phyloP scores from a whole-genome alignment of 73 alveolate genomes.

The Durusdinium trenchii region DNA sequence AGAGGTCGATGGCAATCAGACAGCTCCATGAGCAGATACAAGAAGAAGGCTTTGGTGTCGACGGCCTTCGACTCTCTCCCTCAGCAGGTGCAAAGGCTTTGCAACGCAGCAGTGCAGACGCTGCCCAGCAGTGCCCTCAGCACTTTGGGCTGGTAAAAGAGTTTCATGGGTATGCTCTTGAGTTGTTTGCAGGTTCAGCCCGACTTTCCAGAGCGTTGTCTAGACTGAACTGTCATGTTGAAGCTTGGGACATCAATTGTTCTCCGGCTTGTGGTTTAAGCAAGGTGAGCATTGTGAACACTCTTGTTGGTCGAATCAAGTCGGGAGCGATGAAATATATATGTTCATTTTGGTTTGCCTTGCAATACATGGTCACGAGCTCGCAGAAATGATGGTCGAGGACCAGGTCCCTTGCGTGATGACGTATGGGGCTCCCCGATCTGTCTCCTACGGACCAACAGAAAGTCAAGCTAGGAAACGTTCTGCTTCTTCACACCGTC shows the following conservation, averaged over 20 bases:
- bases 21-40: background rate
- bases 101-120: background rate
- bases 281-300: background rate
- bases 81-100: background rate
- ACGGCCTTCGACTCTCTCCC: background rate
- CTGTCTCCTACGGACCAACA: background rate
- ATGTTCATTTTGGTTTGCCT: constrained; percentile 1
- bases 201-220: background rate
- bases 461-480: background rate
- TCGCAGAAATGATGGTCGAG: background rate
- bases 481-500: background rate
- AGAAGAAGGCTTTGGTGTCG: background rate
- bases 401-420: constrained; percentile 6
- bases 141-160: background rate
- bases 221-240: background rate
- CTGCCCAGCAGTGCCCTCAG: background rate
- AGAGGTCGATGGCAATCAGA: constrained; percentile 3
- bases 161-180: background rate
- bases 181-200: background rate
- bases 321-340: background rate
- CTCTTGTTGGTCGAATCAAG: background rate
- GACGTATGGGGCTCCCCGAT: constrained; percentile 11
- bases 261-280: background rate
- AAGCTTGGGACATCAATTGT: constrained; percentile 3
- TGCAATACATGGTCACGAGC: background rate